Evolutionary conservation across 495 filamentous ascomycete species (phyloP).

Genomic region (Penicillium macrosclerotiorum): DNA sequence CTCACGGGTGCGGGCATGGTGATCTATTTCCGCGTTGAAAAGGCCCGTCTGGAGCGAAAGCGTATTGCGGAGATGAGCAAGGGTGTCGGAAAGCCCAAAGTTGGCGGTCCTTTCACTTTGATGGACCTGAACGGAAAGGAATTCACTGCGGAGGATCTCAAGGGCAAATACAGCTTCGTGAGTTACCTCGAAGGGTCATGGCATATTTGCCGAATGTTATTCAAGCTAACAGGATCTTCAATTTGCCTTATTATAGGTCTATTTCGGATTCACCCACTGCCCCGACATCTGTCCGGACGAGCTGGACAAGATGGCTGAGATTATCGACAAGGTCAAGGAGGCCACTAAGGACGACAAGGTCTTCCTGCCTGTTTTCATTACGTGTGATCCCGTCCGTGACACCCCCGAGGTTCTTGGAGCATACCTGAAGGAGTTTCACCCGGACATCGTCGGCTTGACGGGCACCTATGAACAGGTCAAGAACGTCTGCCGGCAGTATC

Average conservation of each 20-base stretch:
- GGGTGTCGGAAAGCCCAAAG: constrained; percentile 87
- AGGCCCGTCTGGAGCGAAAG: constrained; percentile 81
- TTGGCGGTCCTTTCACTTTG: constrained; percentile 82
- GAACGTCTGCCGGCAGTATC: constrained; percentile 86
- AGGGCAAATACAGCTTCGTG: constrained; percentile 78
- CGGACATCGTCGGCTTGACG: constrained; percentile 82
- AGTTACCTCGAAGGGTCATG: constrained; percentile 17
- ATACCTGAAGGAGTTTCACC: constrained; percentile 91
- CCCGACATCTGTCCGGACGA: constrained; percentile 99
- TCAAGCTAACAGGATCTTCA: not conserved
- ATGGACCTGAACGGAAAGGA: constrained; percentile 75
- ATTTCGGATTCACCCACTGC: constrained; percentile 98
- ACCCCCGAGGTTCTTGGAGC: constrained; percentile 76
- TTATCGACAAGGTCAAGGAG: constrained; percentile 77
- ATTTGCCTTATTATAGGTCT: constrained; percentile 65
- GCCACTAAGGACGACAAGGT: constrained; percentile 45
- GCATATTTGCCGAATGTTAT: not conserved
- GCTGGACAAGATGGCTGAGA: constrained; percentile 95
- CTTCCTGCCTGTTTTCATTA: constrained; percentile 81
- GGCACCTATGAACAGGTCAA: constrained; percentile 92
- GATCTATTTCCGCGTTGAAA: constrained; percentile 88
- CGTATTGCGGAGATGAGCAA: constrained; percentile 87
- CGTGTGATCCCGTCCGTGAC: constrained; percentile 91
- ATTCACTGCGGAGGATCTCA: constrained; percentile 75
- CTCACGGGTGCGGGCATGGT: constrained; percentile 71